Percentiles rank a stretch among this genome's conserved stretches.
phyloP scores from a whole-genome alignment of 2,329 filamentous ascomycete species.

The Aspergillus luchuensis region DNA sequence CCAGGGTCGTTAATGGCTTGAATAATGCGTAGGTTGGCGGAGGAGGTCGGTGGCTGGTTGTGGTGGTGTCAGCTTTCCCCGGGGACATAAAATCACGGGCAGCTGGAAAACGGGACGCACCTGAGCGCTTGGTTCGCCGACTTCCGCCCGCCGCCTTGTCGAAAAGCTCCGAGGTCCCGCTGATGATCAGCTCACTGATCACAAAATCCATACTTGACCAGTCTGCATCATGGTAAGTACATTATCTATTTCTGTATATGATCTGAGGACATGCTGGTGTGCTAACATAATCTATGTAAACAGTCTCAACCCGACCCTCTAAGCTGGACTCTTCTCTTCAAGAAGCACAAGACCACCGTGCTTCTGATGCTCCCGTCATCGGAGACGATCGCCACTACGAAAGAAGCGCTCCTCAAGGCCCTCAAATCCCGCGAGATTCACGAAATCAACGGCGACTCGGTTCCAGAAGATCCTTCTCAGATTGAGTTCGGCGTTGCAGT shows the following conservation, averaged over 20 bases:
- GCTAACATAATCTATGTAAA: slow-evolving; percentile 1
- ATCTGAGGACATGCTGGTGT: neutral
- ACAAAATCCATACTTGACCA: slow-evolving; percentile 18
- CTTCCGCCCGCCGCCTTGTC: neutral
- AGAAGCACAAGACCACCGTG: slow-evolving; percentile 70
- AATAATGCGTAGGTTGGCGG: neutral
- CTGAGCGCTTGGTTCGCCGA: slow-evolving; percentile 13
- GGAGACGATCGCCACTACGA: slow-evolving; percentile 59
- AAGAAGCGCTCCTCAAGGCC: slow-evolving; percentile 59
- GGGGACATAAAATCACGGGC: neutral
- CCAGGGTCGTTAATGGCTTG: too few species aligned
- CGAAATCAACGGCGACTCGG: slow-evolving; percentile 40
- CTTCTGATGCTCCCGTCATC: slow-evolving; percentile 66
- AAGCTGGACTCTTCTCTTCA: slow-evolving; percentile 70
- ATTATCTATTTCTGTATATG: neutral
- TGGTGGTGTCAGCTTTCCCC: slow-evolving; percentile 16
- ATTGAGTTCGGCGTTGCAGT: slow-evolving; percentile 52
- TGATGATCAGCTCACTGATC: slow-evolving; percentile 13
- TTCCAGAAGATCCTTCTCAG: slow-evolving; percentile 44
- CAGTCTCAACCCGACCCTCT: slow-evolving; percentile 43
- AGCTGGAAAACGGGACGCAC: neutral
- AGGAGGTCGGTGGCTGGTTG: neutral
- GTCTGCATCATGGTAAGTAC: slow-evolving; percentile 20
- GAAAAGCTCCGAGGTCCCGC: slow-evolving; percentile 18
- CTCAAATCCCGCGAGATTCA: slow-evolving; percentile 51